Percentiles rank a stretch among this genome's conserved stretches.
phyloP scores from a whole-genome alignment of 768 basidiomycete species.

The Gloeopeniophorella convolvens region DNA sequence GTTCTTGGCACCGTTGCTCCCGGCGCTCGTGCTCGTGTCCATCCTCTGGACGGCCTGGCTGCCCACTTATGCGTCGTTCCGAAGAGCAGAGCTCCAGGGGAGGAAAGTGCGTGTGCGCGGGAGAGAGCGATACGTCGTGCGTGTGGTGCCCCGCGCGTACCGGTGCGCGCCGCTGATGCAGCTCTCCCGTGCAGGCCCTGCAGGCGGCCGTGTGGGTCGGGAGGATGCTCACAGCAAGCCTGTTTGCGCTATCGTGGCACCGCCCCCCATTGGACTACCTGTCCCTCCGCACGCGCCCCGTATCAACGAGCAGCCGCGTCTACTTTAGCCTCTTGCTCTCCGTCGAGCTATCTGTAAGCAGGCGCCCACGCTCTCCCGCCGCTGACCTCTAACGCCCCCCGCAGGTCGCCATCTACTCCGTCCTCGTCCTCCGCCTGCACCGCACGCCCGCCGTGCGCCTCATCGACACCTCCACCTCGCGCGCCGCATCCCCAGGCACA shows the following conservation, averaged over 20 bases:
- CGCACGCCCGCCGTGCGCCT: constrained; percentile 68
- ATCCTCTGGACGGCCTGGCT: constrained; percentile 83
- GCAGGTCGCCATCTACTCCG: constrained; percentile 49
- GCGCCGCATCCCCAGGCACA: constrained; percentile 16
- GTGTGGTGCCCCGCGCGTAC: constrained; percentile 20
- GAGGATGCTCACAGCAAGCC: constrained; percentile 43
- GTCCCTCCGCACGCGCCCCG: constrained; percentile 31
- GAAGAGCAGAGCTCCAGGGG: constrained; percentile 60
- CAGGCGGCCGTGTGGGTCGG: constrained; percentile 56
- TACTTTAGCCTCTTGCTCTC: constrained; percentile 43
- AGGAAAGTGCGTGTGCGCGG: constrained; percentile 63
- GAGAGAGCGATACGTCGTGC: constrained; percentile 55
- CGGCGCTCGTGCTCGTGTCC: constrained; percentile 48
- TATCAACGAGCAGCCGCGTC: constrained; percentile 31
- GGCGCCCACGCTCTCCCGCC: background rate
- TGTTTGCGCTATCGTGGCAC: constrained; percentile 39
- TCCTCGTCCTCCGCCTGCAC: constrained; percentile 51
- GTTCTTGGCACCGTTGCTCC: constrained; percentile 31
- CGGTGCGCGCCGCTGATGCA: background rate
- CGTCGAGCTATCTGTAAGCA: constrained; percentile 53
- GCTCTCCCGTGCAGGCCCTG: constrained; percentile 37
- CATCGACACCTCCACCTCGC: constrained; percentile 47
- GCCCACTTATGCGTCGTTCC: constrained; percentile 63
- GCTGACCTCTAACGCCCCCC: background rate
- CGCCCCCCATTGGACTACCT: constrained; percentile 36